Evolutionary conservation across 306 rosid species (phyloP), one percentile per base, ranked within the genome.

Genomic region (Acacia melanoxylon): DNA sequence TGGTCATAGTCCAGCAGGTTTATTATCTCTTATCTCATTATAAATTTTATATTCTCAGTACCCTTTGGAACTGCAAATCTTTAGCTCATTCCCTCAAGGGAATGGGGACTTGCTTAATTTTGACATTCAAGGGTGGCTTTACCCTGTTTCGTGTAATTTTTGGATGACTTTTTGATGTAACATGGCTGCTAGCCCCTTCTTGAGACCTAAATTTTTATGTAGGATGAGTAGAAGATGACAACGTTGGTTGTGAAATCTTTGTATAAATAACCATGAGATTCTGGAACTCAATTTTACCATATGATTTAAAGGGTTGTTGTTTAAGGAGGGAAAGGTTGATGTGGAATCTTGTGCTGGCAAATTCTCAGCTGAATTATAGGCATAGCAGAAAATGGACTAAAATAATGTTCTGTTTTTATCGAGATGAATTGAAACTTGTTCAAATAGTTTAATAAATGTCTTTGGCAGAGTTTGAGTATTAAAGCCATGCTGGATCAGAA

Each of bases 1-100:
- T 93, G 37, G 92, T 95, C 77, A 20, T 95, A 48, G 76, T 80
- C 25, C 99, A 95, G 74, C 98, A 93, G 98, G 98, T 93, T 70
- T 52, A 62, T 45, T 65, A 86, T 66, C 72, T 88, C 63, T 91
- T 35, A 22, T 22, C 35, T 59, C 66, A 72, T 72, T 76, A 5
- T 33, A 75, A 78, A 54, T 44, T 11, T 46, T 54, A 11, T 10
- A 6, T 25, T 25, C 67, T 61, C 16, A 12, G 16, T 61, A 8
- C 35, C 24, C 31, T 25, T 12, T 61, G 67, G 67, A 25, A 11
- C 67, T 11, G 67, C 19, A 25, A 10, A 25, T 61, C 63, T 25
- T 11, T 24, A 25, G 17, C 35, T 10, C 15, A 11, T 12, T 61
- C 35, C 33, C 67, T 24, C 35, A 24, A 10, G 31, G 67, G 35